These are phyloP conservation scores for Neofusicoccum sp. DNA, from an alignment of 2,329 filamentous ascomycete genomes.

Conservation along the genomic window DNA sequence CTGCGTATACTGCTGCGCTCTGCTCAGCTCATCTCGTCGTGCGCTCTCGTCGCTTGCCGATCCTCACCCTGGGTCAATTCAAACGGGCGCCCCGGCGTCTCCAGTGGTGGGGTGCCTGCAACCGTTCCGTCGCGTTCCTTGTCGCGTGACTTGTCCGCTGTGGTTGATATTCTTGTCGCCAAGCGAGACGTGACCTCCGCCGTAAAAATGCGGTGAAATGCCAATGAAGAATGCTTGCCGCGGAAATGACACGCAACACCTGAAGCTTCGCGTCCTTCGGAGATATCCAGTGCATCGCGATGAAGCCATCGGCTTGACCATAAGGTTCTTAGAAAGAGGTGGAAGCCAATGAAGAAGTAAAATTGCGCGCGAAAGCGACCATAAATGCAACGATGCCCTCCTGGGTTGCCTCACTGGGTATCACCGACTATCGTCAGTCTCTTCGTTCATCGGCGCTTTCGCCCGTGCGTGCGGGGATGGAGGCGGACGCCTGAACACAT, in stretches of 20 bases:
- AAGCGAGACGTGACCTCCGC: background rate
- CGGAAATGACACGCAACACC: background rate
- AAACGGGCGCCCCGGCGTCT: background rate
- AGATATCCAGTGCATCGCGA: background rate
- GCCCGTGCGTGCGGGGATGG: background rate
- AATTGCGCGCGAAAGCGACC: background rate
- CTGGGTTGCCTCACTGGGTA: background rate
- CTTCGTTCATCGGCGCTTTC: background rate
- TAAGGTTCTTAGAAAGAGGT: background rate
- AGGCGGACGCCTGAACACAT: background rate
- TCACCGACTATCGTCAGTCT: background rate
- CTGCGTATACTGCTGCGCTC: background rate
- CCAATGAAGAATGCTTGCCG: background rate
- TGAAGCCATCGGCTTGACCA: background rate
- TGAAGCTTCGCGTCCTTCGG: background rate
- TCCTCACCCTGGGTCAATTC: background rate
- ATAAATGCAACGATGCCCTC: background rate
- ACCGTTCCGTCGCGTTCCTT: background rate
- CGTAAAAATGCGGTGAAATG: background rate
- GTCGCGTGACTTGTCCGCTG: background rate
- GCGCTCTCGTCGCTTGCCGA: too few species aligned
- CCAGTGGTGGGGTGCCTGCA: background rate
- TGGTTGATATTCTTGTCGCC: background rate
- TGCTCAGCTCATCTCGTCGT: background rate
- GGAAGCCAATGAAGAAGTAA: background rate